phyloP scores from a whole-genome alignment of 1,284 basidiomycete genomes.

The Volvariella volvacea region DNA sequence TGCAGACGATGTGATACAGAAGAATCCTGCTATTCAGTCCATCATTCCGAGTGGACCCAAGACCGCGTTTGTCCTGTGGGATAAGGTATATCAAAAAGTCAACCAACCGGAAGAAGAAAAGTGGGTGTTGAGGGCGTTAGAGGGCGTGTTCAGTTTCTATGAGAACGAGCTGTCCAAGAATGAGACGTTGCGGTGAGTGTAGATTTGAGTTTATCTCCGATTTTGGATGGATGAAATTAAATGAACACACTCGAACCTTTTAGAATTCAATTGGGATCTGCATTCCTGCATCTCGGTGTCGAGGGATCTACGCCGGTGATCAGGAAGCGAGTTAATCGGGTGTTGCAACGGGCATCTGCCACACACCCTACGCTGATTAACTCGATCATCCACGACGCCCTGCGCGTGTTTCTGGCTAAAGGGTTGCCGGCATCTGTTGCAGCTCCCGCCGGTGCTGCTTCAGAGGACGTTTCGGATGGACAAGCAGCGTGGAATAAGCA shows the following conservation, averaged over 20 bases:
- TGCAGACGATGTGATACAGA: constrained; percentile 27
- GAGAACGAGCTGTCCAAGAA: constrained; percentile 49
- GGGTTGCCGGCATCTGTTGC: constrained; percentile 12
- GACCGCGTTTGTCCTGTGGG: constrained; percentile 82
- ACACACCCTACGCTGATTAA: constrained; percentile 41
- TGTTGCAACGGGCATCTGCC: constrained; percentile 31
- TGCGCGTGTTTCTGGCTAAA: constrained; percentile 39
- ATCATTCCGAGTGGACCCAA: constrained; percentile 48
- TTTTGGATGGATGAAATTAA: constrained; percentile 4
- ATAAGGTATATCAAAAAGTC: constrained; percentile 79
- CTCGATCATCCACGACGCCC: constrained; percentile 47
- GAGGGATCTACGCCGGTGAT: constrained; percentile 48
- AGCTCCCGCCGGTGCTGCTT: constrained; percentile 12
- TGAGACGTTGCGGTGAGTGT: constrained; percentile 46
- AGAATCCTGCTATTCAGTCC: constrained; percentile 36
- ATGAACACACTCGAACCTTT: neutral
- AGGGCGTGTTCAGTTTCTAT: constrained; percentile 46
- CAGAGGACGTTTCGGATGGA: constrained; percentile 18
- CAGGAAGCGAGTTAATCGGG: constrained; percentile 39
- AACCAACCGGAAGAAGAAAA: constrained; percentile 57
- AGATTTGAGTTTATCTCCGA: constrained; percentile 1
- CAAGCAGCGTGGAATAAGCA: constrained; percentile 34
- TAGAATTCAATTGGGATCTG: constrained; percentile 58
- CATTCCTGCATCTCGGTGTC: constrained; percentile 63
- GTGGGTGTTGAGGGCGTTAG: constrained; percentile 74